Evolutionary conservation across 768 basidiomycete species (phyloP), one percentile per base, ranked within the genome.

Genomic region (Leucogyrophana mollusca): DNA sequence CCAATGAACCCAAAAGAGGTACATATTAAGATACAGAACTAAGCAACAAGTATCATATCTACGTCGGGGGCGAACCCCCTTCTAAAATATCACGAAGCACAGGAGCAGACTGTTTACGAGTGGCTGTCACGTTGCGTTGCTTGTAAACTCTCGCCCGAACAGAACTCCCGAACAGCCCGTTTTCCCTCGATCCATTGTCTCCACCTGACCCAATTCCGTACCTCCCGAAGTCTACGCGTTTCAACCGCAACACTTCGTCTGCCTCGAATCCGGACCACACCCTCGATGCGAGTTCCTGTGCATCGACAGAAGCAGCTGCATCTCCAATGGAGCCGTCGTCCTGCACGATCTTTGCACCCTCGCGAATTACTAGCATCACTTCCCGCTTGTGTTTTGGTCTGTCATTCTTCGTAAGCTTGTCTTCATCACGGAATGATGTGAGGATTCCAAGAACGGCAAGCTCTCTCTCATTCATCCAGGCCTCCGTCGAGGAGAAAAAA

Each of bases 391-490:
- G 77, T 54, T 88, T 87, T 34, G 73, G 73, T 33, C 72, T 71
- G 40, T 66, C 68, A 22, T 55, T 61, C 23, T 50, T 50, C 13
- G 27, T 30, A 13, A 30, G 27, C 49, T 72, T 73, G 49, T 70
- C 72, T 23, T 61, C 59, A 36, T 69, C 70, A 16, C 68, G 71
- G 71, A 81, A 95, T 1, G 82, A 78, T 4, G 92, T 94, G 34
- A 97, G 73, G 25, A 94, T 77, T 1, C 93, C 94, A 1, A 90
- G 79, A 18, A 90, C 68, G 7, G 78, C 73, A 4, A 97, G 66
- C 0, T 68, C 68, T 10, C 81, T 77, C 49, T 87, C 79, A 8
- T 67, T 63, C 78, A 91, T 85, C 82, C 85, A 96, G 21, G 35
- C 59, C 22, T 74, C 68, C 2, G 73, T 58, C 4, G 67, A 69